These are phyloP conservation scores for Aureobasidium sp. DNA, from an alignment of 2,329 filamentous ascomycete species.

Conservation along the genomic window DNA sequence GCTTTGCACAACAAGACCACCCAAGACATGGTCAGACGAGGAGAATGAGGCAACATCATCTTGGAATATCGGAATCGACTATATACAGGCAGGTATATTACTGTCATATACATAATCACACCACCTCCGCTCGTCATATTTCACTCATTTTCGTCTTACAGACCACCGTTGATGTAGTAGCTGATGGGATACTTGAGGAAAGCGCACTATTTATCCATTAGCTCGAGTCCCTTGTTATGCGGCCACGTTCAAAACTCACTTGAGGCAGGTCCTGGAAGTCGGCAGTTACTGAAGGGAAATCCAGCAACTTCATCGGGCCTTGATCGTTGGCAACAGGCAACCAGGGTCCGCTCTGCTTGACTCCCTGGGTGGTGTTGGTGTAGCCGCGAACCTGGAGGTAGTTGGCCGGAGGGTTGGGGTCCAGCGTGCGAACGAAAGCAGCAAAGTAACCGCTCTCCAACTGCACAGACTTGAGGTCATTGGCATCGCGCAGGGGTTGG, in stretches of 20 bases:
- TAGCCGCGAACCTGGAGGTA: constrained; percentile 42
- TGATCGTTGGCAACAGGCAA: constrained; percentile 30
- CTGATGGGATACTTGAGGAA: constrained; percentile 37
- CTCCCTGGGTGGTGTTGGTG: constrained; percentile 30
- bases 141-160: background rate
- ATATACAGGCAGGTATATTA: background rate
- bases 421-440: constrained; percentile 40
- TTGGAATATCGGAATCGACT: background rate
- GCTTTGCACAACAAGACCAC: no score
- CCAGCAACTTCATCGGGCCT: constrained; percentile 35
- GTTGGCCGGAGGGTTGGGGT: constrained; percentile 41
- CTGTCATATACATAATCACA: background rate
- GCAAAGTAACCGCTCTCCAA: constrained; percentile 41
- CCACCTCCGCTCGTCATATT: background rate
- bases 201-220: constrained; percentile 28
- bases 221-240: background rate
- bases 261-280: constrained; percentile 43
- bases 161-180: constrained; percentile 31
- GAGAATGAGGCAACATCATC: no score
- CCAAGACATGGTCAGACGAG: no score
- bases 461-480: constrained; percentile 41
- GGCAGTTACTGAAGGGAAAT: constrained; percentile 36
- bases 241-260: background rate
- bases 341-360: constrained; percentile 30
- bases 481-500: constrained; percentile 38